Evolutionary conservation across 306 rosid genomes (phyloP).

Genomic region (Prosopis cineraria): DNA sequence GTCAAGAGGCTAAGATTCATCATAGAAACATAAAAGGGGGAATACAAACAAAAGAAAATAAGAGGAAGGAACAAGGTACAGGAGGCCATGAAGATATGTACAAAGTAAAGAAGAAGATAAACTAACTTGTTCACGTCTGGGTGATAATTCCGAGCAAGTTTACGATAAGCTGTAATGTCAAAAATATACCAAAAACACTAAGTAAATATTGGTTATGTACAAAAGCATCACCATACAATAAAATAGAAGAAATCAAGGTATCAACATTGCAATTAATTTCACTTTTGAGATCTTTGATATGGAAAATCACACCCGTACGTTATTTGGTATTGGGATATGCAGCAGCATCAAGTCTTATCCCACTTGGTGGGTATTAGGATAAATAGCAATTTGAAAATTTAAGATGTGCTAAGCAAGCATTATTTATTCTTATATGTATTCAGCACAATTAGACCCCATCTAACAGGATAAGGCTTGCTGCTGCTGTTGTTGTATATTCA

Average conservation of each 20-base stretch:
- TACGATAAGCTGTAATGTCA: conserved; percentile 84
- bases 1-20: background rate
- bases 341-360: too few species aligned
- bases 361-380: background rate
- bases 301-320: conserved; percentile 4
- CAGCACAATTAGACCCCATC: background rate
- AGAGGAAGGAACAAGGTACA: conserved; percentile 11
- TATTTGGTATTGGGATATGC: background rate
- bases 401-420: conserved; percentile 11
- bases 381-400: background rate
- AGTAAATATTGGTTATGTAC: conserved; percentile 2
- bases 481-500: too few species aligned
- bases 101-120: background rate
- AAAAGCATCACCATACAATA: conserved; percentile 17
- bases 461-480: too few species aligned
- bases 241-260: conserved; percentile 8
- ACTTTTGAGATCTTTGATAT: conserved; percentile 4
- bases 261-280: background rate
- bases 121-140: conserved; percentile 99
- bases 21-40: background rate
- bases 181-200: conserved; percentile 16
- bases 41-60: background rate
- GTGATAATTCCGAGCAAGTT: conserved; percentile 92
- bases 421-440: background rate
- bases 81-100: conserved; percentile 20